These are phyloP conservation scores for Wolfiporia cocos DNA, from an alignment of 1,284 basidiomycete genomes.

Conservation along the genomic window DNA sequence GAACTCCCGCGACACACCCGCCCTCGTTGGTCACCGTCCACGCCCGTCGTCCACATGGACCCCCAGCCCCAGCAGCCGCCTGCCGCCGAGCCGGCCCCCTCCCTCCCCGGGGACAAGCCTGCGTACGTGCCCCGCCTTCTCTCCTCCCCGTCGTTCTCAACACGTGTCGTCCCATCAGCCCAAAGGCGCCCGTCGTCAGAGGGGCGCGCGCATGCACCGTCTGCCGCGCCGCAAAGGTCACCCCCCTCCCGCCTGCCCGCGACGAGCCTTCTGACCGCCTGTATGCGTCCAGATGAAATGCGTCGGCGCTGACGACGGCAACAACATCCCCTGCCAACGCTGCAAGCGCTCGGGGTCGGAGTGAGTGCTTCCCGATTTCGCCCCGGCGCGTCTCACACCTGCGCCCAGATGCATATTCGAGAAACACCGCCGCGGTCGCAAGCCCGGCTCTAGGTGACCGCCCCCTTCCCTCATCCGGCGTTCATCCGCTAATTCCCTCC, in stretches of 20 bases:
- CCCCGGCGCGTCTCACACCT: background rate
- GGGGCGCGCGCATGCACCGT: slow-evolving; percentile 77
- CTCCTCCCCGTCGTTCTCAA: background rate
- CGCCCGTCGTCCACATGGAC: slow-evolving; percentile 8
- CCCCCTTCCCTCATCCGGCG: background rate
- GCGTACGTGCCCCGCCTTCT: slow-evolving; percentile 5
- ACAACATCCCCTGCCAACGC: slow-evolving; percentile 60
- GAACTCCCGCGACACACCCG: background rate
- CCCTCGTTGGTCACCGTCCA: slow-evolving; percentile 8
- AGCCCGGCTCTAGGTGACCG: slow-evolving; percentile 80
- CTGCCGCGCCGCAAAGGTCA: slow-evolving; percentile 75
- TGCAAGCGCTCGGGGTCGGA: slow-evolving; percentile 73
- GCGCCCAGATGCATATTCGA: slow-evolving; percentile 67
- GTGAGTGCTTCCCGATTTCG: slow-evolving; percentile 32
- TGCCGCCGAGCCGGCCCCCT: slow-evolving; percentile 1
- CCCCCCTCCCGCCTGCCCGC: slow-evolving; percentile 12
- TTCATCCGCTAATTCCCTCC: slow-evolving; percentile 2
- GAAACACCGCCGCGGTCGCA: slow-evolving; percentile 79
- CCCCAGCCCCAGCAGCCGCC: slow-evolving; percentile 1
- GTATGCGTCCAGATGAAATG: slow-evolving; percentile 67
- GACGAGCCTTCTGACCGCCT: slow-evolving; percentile 6
- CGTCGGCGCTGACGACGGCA: slow-evolving; percentile 77
- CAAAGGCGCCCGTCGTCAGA: slow-evolving; percentile 55
- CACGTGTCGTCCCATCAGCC: slow-evolving; percentile 17
- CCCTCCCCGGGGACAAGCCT: slow-evolving; percentile 5